Percentiles rank a stretch among this genome's conserved stretches.
Conservation (phyloP, 73 alveolate species). For the Symbiodinium pilosum region DNA sequence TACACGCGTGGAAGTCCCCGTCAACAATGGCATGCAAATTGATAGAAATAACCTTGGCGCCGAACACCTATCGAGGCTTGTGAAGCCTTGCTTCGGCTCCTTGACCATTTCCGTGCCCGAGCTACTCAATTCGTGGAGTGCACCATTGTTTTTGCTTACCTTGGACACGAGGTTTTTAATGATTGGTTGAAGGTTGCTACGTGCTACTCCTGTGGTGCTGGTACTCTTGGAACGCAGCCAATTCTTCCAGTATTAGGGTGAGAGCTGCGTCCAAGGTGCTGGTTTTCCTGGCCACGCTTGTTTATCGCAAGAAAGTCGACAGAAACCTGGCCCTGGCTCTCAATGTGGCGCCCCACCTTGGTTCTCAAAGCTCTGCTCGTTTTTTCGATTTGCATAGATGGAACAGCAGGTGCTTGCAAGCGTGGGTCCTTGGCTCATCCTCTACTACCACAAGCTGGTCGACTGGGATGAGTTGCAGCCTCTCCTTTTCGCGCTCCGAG, state of each 20-base stretch:
- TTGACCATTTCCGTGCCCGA: slow-evolving; percentile 64
- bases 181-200: neutral
- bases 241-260: neutral
- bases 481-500: neutral
- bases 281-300: slow-evolving; percentile 93
- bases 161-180: too few relatives aligned
- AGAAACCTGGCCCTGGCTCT: slow-evolving; percentile 79
- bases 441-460: slow-evolving; percentile 93
- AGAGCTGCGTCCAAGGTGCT: slow-evolving; percentile 31
- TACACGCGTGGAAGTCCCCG: too few relatives aligned
- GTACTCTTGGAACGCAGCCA: too few relatives aligned
- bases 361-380: neutral
- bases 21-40: too few relatives aligned
- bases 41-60: too few relatives aligned
- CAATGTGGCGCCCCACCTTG: slow-evolving; percentile 28
- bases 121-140: too few relatives aligned
- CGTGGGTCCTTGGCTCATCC: slow-evolving; percentile 91
- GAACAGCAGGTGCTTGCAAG: slow-evolving; percentile 73
- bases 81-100: slow-evolving; percentile 86
- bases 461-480: slow-evolving; percentile 62
- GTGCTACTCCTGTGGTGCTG: neutral
- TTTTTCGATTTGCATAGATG: too few relatives aligned
- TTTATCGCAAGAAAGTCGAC: slow-evolving; percentile 81
- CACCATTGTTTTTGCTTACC: too few relatives aligned
- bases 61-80: slow-evolving; percentile 36